Evolutionary conservation across 768 basidiomycete species (phyloP), one percentile per base, ranked within the genome.

Genomic region (Strobilomyces confusus): DNA sequence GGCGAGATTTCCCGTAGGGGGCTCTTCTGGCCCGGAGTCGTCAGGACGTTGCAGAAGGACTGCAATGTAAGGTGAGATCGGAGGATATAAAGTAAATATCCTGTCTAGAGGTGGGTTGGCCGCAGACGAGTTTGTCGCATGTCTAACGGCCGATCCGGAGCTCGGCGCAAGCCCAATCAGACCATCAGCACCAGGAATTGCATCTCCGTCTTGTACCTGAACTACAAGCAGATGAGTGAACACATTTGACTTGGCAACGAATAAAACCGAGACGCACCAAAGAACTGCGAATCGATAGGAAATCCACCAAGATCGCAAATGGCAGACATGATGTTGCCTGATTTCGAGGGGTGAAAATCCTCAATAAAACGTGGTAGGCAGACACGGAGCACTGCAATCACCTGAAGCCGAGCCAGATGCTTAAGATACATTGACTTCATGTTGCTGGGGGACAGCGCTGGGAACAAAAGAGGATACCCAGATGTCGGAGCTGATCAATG

Each of bases 111-210:
- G 74, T 1, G 83, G 70, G 55, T 80, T 77, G 4, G 81, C 85
- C 0, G 68, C 61, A 11, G 72, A 42, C 26, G 69, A 59, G 7
- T 67, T 57, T 15, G 77, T 61, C 25, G 66, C 57, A 42, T 60
- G 41, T 50, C 74, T 68, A 48, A 87, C 67, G 29, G 63, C 71
- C 4, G 80, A 88, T 36, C 74, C 80, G 15, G 70, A 72, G 63
- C 75, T 81, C 40, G 80, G 84, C 0, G 88, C 88, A 4, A 88
- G 77, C 3, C 86, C 84, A 61, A 79, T 64, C 32, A 80, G 62
- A 11, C 77, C 77, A 45, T 47, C 56, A 13, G 57, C 52, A 19
- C 63, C 57, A 2, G 29, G 49, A 7, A 56, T 54, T 11, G 54
- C 50, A 22, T 44, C 20, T 17, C 44, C 58, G 0, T 22, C 7